Percentiles rank a stretch among this genome's conserved stretches.
Evolutionary conservation across 345 rosid genomes (phyloP).

Genomic region (Trapa incisa): DNA sequence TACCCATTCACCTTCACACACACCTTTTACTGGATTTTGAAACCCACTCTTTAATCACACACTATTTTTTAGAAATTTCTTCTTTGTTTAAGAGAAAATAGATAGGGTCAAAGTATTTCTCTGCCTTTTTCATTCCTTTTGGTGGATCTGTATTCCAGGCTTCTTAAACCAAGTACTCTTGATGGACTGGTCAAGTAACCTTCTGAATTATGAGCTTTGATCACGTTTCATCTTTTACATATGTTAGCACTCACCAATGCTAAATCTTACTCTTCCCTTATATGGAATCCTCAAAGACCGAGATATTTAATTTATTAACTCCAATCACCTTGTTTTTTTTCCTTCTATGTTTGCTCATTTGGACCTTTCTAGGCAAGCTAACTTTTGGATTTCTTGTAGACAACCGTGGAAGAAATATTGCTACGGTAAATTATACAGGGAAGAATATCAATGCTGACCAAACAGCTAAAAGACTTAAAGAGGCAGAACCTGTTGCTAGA

Average conservation of each 20-base stretch:
- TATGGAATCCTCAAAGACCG: neutral
- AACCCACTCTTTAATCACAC: too few relatives aligned
- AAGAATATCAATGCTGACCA: constrained; percentile 23
- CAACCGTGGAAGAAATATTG: constrained; percentile 31
- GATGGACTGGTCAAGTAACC: neutral
- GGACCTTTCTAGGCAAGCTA: neutral
- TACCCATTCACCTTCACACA: too few relatives aligned
- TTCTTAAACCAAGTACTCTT: neutral
- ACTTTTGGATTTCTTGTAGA: constrained; percentile 17
- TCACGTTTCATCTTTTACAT: neutral
- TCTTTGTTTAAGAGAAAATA: neutral
- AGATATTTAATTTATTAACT: neutral
- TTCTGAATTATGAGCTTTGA: neutral
- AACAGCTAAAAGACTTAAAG: constrained; percentile 43
- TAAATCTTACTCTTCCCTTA: neutral
- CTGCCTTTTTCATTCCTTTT: neutral
- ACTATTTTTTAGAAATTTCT: too few relatives aligned
- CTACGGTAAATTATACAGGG: constrained; percentile 32
- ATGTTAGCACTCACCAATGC: neutral
- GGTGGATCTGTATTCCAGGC: neutral
- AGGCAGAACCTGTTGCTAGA: constrained; percentile 25
- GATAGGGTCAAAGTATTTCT: neutral
- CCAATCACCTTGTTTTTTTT: neutral
- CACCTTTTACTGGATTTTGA: too few relatives aligned
- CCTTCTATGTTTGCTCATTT: neutral